Evolutionary conservation across 257 asterid species (phyloP).

Genomic region (Echites panduratus): DNA sequence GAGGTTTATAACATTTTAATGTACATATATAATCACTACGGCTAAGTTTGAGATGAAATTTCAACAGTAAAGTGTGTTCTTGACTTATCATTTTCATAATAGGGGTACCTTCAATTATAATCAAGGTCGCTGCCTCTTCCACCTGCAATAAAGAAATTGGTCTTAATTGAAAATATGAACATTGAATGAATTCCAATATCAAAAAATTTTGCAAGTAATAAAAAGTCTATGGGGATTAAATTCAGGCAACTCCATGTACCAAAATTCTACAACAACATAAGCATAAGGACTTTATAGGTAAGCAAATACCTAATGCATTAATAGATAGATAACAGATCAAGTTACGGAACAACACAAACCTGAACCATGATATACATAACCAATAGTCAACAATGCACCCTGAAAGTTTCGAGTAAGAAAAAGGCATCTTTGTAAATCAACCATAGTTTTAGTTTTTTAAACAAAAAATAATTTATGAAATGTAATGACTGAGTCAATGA

Average conservation of each 20-base stretch:
- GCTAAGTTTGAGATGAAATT: not conserved
- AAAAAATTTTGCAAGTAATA: constrained; percentile 2
- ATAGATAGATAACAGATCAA: no score
- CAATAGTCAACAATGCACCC: constrained; percentile 82
- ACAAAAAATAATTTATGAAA: not conserved
- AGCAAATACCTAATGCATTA: no score
- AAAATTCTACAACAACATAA: not conserved
- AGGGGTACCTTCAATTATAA: constrained; percentile 59
- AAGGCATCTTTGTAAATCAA: not conserved
- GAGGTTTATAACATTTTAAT: not conserved
- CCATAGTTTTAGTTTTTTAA: not conserved
- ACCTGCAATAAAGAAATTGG: constrained; percentile 35
- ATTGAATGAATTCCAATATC: not conserved
- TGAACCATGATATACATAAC: constrained; percentile 67
- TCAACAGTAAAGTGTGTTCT: not conserved
- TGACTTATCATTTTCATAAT: constrained; percentile 6
- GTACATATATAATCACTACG: not conserved
- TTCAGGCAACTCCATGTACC: not conserved
- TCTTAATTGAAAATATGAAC: not conserved
- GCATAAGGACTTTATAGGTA: not conserved
- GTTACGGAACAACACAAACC: constrained; percentile 35
- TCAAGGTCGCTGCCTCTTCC: constrained; percentile 44
- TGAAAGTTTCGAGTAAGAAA: constrained; percentile 34
- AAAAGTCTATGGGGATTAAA: not conserved
- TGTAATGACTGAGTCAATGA: no score